Conservation (phyloP, 495 filamentous ascomycete genomes). For the Neurospora intermedia region DNA sequence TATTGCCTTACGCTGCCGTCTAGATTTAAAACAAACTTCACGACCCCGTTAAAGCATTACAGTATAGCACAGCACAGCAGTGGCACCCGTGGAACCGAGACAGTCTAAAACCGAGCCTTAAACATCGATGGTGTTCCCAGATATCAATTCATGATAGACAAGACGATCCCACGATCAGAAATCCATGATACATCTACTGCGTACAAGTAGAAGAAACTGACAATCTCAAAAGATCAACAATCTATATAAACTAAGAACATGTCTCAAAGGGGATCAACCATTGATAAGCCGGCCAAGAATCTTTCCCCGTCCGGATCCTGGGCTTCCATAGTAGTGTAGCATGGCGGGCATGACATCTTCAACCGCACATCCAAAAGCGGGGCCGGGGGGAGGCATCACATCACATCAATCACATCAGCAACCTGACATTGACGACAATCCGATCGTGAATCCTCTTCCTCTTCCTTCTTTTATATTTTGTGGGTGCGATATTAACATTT, state of each 20-base stretch:
- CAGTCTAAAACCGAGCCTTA: not conserved
- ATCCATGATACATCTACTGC: not conserved
- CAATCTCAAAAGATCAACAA: not conserved
- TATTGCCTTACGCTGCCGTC: too few species aligned
- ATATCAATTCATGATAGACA: not conserved
- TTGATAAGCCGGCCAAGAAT: not conserved
- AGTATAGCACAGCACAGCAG: not conserved
- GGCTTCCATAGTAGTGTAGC: not conserved
- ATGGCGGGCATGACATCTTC: not conserved
- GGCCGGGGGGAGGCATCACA: not conserved
- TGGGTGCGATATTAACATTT: too few species aligned
- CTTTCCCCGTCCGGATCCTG: not conserved
- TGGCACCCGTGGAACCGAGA: not conserved
- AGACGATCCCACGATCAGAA: not conserved
- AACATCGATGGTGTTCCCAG: not conserved
- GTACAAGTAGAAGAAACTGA: not conserved
- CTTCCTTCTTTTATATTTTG: too few species aligned
- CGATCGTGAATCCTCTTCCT: not conserved
- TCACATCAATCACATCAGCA: not conserved
- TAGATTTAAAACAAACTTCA: not conserved
- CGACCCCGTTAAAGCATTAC: not conserved
- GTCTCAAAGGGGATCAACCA: not conserved
- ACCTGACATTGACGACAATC: not conserved
- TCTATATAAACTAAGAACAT: not conserved
- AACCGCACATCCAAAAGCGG: not conserved